Evolutionary conservation across 225 moss, liverwort and hornwort species (phyloP).

Genomic region (Lunularia cruciata): DNA sequence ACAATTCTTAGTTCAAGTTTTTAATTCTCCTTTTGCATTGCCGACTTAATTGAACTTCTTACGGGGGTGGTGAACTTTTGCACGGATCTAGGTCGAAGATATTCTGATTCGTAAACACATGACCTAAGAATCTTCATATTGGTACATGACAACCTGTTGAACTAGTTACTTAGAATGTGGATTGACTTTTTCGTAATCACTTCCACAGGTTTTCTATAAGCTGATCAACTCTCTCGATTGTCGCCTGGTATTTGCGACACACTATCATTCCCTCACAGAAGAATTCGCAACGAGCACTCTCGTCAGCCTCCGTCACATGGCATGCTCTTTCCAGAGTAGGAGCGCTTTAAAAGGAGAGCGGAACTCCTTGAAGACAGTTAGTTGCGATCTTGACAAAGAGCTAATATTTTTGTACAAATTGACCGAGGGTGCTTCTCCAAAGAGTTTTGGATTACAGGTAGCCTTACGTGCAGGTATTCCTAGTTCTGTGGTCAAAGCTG

Average conservation of each 20-base stretch:
- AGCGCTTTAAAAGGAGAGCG: conserved; percentile 28
- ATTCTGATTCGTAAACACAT: too few species aligned
- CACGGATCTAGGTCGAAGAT: too few species aligned
- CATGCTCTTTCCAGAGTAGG: conserved; percentile 59
- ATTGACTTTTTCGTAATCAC: conserved; percentile 2
- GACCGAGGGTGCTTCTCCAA: conserved; percentile 72
- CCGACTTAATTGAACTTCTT: too few species aligned
- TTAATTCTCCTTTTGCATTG: too few species aligned
- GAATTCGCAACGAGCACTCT: conserved; percentile 67
- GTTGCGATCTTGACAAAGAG: conserved; percentile 52
- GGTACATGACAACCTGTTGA: too few species aligned
- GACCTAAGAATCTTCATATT: too few species aligned
- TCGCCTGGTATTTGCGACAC: conserved; percentile 87
- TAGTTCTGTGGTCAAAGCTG: conserved; percentile 58
- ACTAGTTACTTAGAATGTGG: too few species aligned
- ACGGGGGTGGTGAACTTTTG: background rate
- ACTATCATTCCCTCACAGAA: conserved; percentile 83
- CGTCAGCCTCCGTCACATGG: conserved; percentile 79
- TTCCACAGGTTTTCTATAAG: conserved; percentile 75
- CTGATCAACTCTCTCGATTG: conserved; percentile 70
- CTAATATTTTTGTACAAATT: conserved; percentile 86
- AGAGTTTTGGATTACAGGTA: conserved; percentile 92
- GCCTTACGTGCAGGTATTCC: conserved; percentile 82
- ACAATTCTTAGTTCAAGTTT: too few species aligned
- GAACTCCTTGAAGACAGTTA: background rate